Evolutionary conservation across 2,329 filamentous ascomycete genomes (phyloP).

Genomic region (Fulvia fulva): DNA sequence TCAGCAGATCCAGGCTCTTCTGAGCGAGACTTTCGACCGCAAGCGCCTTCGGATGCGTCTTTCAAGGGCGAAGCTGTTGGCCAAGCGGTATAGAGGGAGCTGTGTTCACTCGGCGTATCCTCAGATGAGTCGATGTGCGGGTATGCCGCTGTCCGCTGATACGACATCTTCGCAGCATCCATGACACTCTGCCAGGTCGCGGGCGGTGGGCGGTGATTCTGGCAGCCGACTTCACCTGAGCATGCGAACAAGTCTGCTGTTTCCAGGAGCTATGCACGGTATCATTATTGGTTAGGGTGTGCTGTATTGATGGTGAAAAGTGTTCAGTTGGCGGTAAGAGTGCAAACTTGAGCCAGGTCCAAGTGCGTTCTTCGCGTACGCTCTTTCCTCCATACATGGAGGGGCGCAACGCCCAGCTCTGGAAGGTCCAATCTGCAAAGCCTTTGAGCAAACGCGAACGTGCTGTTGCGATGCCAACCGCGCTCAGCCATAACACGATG

Average conservation of each 20-base stretch:
- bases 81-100: constrained; percentile 23
- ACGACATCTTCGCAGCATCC: not conserved
- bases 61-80: not conserved
- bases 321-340: no score
- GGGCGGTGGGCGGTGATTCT: not conserved
- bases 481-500: no score
- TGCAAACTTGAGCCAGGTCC: no score
- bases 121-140: constrained; percentile 17
- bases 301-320: no score
- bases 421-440: no score
- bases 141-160: not conserved
- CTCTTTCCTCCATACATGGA: no score
- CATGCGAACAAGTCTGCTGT: not conserved
- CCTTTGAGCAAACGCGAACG: no score
- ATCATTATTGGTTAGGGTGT: no score
- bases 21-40: not conserved
- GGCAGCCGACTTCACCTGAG: not conserved
- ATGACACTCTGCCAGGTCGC: not conserved
- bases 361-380: no score
- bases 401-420: no score
- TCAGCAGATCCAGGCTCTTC: not conserved
- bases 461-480: no score
- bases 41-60: not conserved
- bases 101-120: constrained; percentile 19
- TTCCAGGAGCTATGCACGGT: no score